Percentiles rank a stretch among this genome's conserved stretches.
These are phyloP conservation scores for Isabelozyma rhagii DNA, from an alignment of 805 yeast species.

Conservation along the genomic window DNA sequence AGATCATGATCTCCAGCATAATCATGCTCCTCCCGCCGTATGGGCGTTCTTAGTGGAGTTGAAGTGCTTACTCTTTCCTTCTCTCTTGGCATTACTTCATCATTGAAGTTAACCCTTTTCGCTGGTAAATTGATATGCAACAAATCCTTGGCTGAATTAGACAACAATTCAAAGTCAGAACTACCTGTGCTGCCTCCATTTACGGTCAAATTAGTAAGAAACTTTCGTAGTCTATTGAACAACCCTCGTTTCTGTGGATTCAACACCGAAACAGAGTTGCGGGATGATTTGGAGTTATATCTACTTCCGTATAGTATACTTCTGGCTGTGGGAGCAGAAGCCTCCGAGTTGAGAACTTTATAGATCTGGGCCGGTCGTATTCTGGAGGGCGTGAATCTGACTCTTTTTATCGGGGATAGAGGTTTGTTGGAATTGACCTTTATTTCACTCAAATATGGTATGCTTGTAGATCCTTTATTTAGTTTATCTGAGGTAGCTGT, in stretches of 20 bases:
- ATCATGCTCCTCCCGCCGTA: constrained; percentile 4
- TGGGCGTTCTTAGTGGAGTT: not conserved
- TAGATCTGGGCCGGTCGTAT: constrained; percentile 7
- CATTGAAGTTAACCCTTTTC: constrained; percentile 12
- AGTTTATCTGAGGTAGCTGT: not conserved
- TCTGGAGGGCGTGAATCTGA: constrained; percentile 4
- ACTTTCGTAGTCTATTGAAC: constrained; percentile 8
- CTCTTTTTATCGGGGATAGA: not conserved
- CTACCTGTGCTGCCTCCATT: constrained; percentile 7
- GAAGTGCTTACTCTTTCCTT: not conserved
- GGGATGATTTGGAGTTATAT: constrained; percentile 1
- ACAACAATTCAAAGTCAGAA: constrained; percentile 9
- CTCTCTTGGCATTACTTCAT: not conserved
- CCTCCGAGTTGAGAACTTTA: constrained; percentile 5
- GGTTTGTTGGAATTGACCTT: not conserved
- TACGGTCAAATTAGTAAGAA: constrained; percentile 10
- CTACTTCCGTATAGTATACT: not conserved
- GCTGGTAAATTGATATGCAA: constrained; percentile 2
- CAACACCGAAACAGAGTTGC: not conserved
- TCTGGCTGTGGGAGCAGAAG: not conserved
- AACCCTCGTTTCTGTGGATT: constrained; percentile 1
- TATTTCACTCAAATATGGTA: not conserved
- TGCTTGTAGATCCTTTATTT: not conserved
- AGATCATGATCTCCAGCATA: constrained; percentile 6
- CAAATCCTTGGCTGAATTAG: constrained; percentile 12